phyloP scores from a whole-genome alignment of 2,329 filamentous ascomycete species.

The Lizonia empirigonia region DNA sequence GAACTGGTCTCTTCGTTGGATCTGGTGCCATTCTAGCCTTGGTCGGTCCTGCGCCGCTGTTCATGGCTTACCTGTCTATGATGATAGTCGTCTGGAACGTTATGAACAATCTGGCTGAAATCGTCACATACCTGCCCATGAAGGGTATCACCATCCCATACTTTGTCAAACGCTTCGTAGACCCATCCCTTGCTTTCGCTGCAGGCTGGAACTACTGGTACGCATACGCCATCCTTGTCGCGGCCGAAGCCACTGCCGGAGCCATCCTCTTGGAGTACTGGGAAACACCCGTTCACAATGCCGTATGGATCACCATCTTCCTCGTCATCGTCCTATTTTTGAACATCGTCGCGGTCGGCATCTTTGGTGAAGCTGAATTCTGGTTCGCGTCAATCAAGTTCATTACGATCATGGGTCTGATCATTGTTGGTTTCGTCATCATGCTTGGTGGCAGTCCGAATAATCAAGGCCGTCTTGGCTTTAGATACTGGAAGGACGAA shows the following conservation, averaged over 20 bases:
- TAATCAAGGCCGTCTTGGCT: constrained; percentile 55
- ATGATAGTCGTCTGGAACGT: constrained; percentile 49
- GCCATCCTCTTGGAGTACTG: constrained; percentile 46
- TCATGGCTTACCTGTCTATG: constrained; percentile 48
- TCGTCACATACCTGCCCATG: constrained; percentile 50
- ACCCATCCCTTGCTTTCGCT: constrained; percentile 51
- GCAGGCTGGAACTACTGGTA: constrained; percentile 43
- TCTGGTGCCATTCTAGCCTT: constrained; percentile 41
- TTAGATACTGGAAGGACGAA: constrained; percentile 70
- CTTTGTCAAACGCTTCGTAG: constrained; percentile 53
- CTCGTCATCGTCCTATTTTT: constrained; percentile 43
- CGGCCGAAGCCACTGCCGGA: constrained; percentile 44
- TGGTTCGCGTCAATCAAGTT: constrained; percentile 59
- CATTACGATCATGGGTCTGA: constrained; percentile 44
- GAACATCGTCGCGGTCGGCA: constrained; percentile 44
- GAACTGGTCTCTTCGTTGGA: constrained; percentile 47
- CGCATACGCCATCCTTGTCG: constrained; percentile 44
- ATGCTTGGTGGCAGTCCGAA: constrained; percentile 46
- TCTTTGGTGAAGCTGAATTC: constrained; percentile 58
- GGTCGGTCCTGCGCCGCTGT: constrained; percentile 43
- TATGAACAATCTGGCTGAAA: constrained; percentile 51
- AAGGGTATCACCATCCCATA: constrained; percentile 47
- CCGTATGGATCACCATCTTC: constrained; percentile 47
- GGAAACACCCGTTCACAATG: constrained; percentile 39
- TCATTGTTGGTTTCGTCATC: constrained; percentile 45